Percentiles rank a stretch among this genome's conserved stretches.
Evolutionary conservation across 306 rosid species (phyloP).

Genomic region (Carpinus fangiana): DNA sequence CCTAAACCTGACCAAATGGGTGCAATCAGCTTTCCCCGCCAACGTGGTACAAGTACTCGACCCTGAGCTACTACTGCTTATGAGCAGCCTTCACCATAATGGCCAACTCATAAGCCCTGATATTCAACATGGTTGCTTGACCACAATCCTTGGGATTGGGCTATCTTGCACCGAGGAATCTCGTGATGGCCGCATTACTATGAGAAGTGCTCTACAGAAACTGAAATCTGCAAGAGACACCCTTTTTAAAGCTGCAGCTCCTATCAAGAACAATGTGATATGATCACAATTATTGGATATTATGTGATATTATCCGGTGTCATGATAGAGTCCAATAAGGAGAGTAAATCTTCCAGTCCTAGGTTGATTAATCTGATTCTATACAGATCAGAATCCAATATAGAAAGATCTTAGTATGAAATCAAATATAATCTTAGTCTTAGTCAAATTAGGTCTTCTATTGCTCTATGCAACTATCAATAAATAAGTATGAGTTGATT

Average conservation of each 20-base stretch:
- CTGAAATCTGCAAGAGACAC: slow-evolving; percentile 42
- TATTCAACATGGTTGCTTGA: slow-evolving; percentile 33
- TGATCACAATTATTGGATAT: too few relatives aligned
- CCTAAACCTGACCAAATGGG: slow-evolving; percentile 51
- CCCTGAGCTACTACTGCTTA: slow-evolving; percentile 35
- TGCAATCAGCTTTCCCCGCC: slow-evolving; percentile 41
- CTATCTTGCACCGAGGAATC: slow-evolving; percentile 49
- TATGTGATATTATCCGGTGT: too few relatives aligned
- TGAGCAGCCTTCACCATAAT: background rate
- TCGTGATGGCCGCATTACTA: slow-evolving; percentile 51
- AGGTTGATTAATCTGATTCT: too few relatives aligned
- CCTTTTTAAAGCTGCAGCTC: slow-evolving; percentile 23
- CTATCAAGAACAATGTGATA: background rate
- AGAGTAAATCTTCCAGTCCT: too few relatives aligned
- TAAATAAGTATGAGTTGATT: too few relatives aligned
- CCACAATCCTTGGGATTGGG: slow-evolving; percentile 45
- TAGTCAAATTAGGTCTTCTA: too few relatives aligned
- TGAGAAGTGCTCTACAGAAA: slow-evolving; percentile 45
- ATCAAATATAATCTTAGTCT: too few relatives aligned
- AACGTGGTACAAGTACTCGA: slow-evolving; percentile 41
- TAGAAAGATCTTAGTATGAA: too few relatives aligned
- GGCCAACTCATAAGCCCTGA: slow-evolving; percentile 25
- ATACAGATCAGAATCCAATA: too few relatives aligned
- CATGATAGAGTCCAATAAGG: too few relatives aligned
- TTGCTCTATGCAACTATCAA: too few relatives aligned